Evolutionary conservation across 306 rosid species (phyloP), one percentile per base, ranked within the genome.

Genomic region (Argentina anserina): DNA sequence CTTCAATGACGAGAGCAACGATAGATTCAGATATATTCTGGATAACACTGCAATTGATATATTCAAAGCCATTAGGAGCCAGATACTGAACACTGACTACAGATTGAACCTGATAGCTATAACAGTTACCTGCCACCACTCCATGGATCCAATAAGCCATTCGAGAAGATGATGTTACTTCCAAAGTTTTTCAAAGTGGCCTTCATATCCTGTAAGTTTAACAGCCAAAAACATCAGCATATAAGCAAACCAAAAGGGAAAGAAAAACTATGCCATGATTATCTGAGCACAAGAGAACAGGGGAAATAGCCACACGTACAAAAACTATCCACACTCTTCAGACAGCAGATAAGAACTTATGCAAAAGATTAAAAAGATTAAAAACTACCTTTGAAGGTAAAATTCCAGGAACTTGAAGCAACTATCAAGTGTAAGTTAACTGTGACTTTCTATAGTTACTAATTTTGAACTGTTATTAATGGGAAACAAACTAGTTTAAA

Each of bases 131-230:
- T 84, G 74, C 96, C 90, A 75, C 97, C 96, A 80, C 97, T 90
- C 97, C 96, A 92, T 5, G 97, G 96, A 86, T 90, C 97, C 88
- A 92, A 72, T 58, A 88, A 81, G 73, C 96, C 96, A 73, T 86
- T 88, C 65, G 96, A 88, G 92, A 92, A 92, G 72, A 92, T 90
- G 36, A 92, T 84, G 76, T 90, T 88, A 76, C 96, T 92, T 82
- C 97, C 96, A 73, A 88, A 86, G 3, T 43, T 69, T 84, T 86
- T 76, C 87, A 92, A 81, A 28, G 82, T 50, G 14, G 66, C 69
- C 79, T 76, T 72, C 68, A 90, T 81, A 70, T 90, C 81, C 97
- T 92, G 61, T 84, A 83, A 74, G 39, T 49, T 63, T 9, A 64
- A 39, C 26, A 7, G 18, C n/a, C 34, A 36, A 23, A 58, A 33